Base-by-base conservation (phyloP, 2,329 filamentous ascomycete species). In the Fusarium bulbicola region DNA sequence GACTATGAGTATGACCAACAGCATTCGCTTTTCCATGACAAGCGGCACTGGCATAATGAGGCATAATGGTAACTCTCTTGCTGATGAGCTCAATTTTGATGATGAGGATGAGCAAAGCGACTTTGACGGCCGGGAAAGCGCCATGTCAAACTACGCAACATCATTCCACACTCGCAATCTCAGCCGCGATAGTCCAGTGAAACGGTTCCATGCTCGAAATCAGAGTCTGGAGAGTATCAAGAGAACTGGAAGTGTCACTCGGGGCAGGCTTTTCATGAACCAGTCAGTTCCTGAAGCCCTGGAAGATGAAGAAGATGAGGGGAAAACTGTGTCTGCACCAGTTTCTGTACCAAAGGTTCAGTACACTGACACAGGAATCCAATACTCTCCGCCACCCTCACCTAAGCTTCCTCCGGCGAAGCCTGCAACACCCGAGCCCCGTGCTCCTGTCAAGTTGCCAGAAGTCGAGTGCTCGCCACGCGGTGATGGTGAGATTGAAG, bases 61-160 rank as follows among this genome's bases (percentile, higher is more conserved):
- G 78, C 78, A 84, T 8, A 91, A 90, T 75, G 93, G 92, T 4
- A 82, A 94, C 66, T 97, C 92, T 70, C 86, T 99, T 45, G 96
- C 96, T 2, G 95, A 98, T 76, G 96, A 99, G 83, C 87, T 99
- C 61, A 92, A 93, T 70, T 93, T 97, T 70, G 93, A 95, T 64
- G 92, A 93, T 68, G 93, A 95, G 63, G 93, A 95, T 37, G 88
- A 90, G 61, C 85, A 93, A 70, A 92, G 92, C 40, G 91, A 95
- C 71, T 88, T 92, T 49, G 92, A 94, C 56, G 91, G 91, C 4
- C 89, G 91, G 42, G 88, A 91, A 63, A 92, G 89, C 69, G 85
- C 86, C 21, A 76, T 91, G 54, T 91, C 90, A 6, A 82, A 84
- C 63, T 77, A 81, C 58, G 78, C 80, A 13, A 82, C 84, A 37